Conservation (phyloP, 257 asterid species). For the Solanum neorickii region DNA sequence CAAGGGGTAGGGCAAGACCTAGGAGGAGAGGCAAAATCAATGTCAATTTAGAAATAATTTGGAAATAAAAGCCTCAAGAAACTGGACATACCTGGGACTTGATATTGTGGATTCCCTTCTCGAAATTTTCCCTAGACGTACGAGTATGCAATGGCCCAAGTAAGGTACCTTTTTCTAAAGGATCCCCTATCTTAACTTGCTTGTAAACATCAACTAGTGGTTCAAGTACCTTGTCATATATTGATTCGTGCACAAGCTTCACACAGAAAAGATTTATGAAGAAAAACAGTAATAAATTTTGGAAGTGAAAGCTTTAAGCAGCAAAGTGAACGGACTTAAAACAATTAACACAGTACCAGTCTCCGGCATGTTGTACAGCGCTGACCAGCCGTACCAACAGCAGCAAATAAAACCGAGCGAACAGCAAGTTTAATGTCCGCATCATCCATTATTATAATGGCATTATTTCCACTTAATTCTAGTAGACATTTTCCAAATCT, state of each 20-base stretch:
- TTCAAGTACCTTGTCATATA: conserved; percentile 67
- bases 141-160: conserved; percentile 93
- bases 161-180: conserved; percentile 74
- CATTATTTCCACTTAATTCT: conserved; percentile 93
- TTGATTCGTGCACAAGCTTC: conserved; percentile 82
- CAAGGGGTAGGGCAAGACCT: background rate
- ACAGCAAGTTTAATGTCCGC: conserved; percentile 88
- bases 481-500: conserved; percentile 89
- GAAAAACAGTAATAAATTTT: background rate
- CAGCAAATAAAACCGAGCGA: conserved; percentile 90
- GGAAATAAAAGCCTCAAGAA: background rate
- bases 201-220: conserved; percentile 71
- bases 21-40: background rate
- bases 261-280: background rate
- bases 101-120: conserved; percentile 63
- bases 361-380: conserved; percentile 98
- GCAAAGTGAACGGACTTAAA: background rate
- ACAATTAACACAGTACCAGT: conserved; percentile 44
- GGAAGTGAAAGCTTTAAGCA: background rate
- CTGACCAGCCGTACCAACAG: conserved; percentile 99
- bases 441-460: conserved; percentile 93
- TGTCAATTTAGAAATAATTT: background rate
- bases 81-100: conserved; percentile 58
- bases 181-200: conserved; percentile 90
- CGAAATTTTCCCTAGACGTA: conserved; percentile 58